Evolutionary conservation across 768 basidiomycete genomes (phyloP).

Genomic region (Mycena capillaripes): DNA sequence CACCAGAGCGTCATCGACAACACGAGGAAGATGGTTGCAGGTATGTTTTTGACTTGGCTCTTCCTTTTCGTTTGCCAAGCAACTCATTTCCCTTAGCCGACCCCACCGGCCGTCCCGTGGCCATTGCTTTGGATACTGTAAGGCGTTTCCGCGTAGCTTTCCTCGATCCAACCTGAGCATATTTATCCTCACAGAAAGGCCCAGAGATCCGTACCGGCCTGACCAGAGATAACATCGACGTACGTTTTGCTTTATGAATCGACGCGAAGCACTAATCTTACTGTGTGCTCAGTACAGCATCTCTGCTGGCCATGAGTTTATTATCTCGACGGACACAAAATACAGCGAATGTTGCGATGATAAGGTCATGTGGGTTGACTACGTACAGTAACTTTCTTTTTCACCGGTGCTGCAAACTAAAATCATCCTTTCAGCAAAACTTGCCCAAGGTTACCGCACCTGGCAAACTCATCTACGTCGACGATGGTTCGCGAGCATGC

Average conservation of each 20-base stretch:
- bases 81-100: conserved; percentile 58
- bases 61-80: background rate
- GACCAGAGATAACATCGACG: conserved; percentile 89
- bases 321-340: conserved; percentile 86
- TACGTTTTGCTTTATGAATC: conserved; percentile 55
- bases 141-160: conserved; percentile 44
- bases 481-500: conserved; percentile 76
- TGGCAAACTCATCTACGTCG: conserved; percentile 98
- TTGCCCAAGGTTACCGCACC: conserved; percentile 95
- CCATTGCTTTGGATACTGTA: conserved; percentile 97
- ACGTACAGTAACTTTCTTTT: conserved; percentile 67
- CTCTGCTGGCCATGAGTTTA: conserved; percentile 94
- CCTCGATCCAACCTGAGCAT: background rate
- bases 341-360: conserved; percentile 86
- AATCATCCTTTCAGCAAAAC: conserved; percentile 70
- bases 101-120: conserved; percentile 89
- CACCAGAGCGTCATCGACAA: conserved; percentile 99
- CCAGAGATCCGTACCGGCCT: conserved; percentile 98
- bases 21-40: conserved; percentile 86
- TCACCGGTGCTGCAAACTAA: background rate
- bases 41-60: conserved; percentile 58
- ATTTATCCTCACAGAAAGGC: conserved; percentile 80
- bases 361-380: conserved; percentile 93
- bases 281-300: conserved; percentile 64
- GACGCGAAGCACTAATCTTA: conserved; percentile 22